Conservation (phyloP, 805 yeast genomes). For the Brettanomyces bruxellensis region DNA sequence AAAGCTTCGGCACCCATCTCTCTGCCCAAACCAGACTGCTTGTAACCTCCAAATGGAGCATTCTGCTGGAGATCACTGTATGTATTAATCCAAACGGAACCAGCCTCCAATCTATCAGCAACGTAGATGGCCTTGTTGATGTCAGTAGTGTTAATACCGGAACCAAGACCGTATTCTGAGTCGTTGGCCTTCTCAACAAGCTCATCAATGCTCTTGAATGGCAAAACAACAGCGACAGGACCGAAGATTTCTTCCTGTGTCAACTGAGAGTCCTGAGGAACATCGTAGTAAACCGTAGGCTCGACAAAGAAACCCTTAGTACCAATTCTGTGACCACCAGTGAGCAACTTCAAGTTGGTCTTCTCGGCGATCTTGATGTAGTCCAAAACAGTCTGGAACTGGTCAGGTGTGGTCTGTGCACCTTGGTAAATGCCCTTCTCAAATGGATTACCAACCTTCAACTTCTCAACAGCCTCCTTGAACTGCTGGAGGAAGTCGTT, state of each 20-base stretch:
- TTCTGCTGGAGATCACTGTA: constrained; percentile 67
- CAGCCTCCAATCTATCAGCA: constrained; percentile 58
- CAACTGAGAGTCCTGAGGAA: constrained; percentile 50
- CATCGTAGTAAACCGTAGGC: constrained; percentile 71
- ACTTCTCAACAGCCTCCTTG: constrained; percentile 45
- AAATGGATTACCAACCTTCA: constrained; percentile 72
- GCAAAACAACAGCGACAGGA: constrained; percentile 65
- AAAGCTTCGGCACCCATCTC: constrained; percentile 78
- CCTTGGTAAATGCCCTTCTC: constrained; percentile 62
- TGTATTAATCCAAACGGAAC: constrained; percentile 76
- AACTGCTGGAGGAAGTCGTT: constrained; percentile 53
- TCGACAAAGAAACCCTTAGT: constrained; percentile 61
- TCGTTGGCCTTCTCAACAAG: constrained; percentile 58
- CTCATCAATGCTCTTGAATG: constrained; percentile 61
- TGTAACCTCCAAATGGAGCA: constrained; percentile 79
- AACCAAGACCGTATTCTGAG: constrained; percentile 71
- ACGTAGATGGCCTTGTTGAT: constrained; percentile 55
- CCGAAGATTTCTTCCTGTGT: constrained; percentile 74
- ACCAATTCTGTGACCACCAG: constrained; percentile 64
- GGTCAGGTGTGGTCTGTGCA: constrained; percentile 66
- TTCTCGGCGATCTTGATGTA: constrained; percentile 59
- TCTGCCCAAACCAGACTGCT: constrained; percentile 76
- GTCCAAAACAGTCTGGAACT: constrained; percentile 58
- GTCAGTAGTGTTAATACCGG: constrained; percentile 65
- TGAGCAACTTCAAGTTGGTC: constrained; percentile 57